Evolutionary conservation across 495 filamentous ascomycete genomes (phyloP), one percentile per base, ranked within the genome.

Genomic region (Patellaria atrata): DNA sequence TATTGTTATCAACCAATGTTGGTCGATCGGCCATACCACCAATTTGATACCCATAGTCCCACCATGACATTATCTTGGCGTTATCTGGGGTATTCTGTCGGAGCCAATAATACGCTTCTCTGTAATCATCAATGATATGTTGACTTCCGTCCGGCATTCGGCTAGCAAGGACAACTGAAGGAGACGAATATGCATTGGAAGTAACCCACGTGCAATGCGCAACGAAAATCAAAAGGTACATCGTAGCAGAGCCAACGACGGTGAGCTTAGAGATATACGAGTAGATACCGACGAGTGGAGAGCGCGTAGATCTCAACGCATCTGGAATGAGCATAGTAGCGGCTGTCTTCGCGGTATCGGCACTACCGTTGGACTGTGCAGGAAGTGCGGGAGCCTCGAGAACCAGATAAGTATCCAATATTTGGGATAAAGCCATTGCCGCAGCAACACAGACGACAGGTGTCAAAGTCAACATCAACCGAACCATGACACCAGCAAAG

Each of bases 21-120:
- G 91, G 85, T 16, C 91, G 75, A 57, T 99, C 91, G 22, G 91
- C 91, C 91, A 99, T 99, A 38, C 91, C 91, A 62, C 91, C 91
- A 54, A 99, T 99, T 61, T 99, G 91, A 62, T 99, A 99, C 33
- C 91, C 91, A 46, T 99, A 99, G 54, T 99, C 91, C 91, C 91
- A 99, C 91, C 91, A 99, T 11, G 83, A 86, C 91, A 96, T 96
- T 51, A 99, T 80, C 71, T 99, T 99, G 47, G 91, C 87, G 51
- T 93, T 79, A 29, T 85, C 70, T 12, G 75, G 65, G 2, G 91
- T 96, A 56, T 99, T 99, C 58, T 96, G 92, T 44, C 91, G 80
- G 30, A 99, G 76, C 91, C 91, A 99, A 60, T 99, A 92, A 65
- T 99, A 99, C 2, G 91, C 91, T 66, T 99, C 91, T 52, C 91